Evolutionary conservation across 495 filamentous ascomycete species (phyloP), one percentile per base, ranked within the genome.

Genomic region (Lepraria neglecta): DNA sequence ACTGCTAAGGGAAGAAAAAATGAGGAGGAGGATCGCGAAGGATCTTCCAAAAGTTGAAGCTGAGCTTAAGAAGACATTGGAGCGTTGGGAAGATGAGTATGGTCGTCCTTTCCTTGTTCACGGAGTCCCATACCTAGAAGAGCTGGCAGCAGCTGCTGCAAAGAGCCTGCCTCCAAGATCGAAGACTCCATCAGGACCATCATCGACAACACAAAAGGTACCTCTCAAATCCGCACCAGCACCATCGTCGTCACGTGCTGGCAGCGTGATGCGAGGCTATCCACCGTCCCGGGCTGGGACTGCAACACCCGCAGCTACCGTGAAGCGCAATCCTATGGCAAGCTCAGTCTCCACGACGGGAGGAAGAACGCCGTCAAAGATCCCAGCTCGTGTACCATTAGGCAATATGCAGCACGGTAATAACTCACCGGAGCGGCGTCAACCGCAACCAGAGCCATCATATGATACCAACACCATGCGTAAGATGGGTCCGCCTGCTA

Each of bases 1-100:
- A 72, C 78, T 99, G n/a, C 76, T 99, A 33, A 82, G 94, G 28
- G 94, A 99, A 70, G 94, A 99, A 76, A 97, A 96, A 80, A 94
- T 96, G 90, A 83, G 94, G 45, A 99, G 97, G 81, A 79, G 91
- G 30, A 95, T 97, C 61, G 80, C 90, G 17, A 97, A 97, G 73
- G 94, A 99, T 65, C 78, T 99, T 47, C 94, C 94, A 6, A 97
- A 94, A 73, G 78, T 99, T 17, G 88, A 91, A 57, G 78, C 79
- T 0, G 91, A 97, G 11, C 77, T 99, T 46, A 84, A 81, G 63
- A 95, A 86, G 67, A 78, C 81, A 47, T 77, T 99, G 33, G 91
- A 95, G 74, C 74, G 81, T 42, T 99, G 89, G 88, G 95, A 97
- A 70, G 88, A 95, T 60, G 92, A 97, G 62, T 96, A 90, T 69